phyloP scores from a whole-genome alignment of 2,329 filamentous ascomycete genomes.

The Teratosphaeria epicoccoides region DNA sequence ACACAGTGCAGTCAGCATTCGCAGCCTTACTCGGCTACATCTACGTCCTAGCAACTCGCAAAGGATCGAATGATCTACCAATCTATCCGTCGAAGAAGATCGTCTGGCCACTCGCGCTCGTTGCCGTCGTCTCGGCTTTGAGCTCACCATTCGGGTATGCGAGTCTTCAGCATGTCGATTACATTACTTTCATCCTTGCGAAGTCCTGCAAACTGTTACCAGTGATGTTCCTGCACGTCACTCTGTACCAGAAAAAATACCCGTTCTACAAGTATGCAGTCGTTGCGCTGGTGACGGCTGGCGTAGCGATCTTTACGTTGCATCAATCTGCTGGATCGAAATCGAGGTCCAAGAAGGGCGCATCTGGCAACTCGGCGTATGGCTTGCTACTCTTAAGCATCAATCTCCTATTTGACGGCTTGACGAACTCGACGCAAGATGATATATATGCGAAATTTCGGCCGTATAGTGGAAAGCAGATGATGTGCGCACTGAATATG shows the following conservation, averaged over 20 bases:
- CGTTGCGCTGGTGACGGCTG: constrained; percentile 78
- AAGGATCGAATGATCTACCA: constrained; percentile 37
- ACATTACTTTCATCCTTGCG: constrained; percentile 92
- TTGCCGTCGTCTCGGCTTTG: constrained; percentile 77
- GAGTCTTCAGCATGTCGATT: constrained; percentile 85
- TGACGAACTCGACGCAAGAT: constrained; percentile 95
- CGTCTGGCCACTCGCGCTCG: constrained; percentile 66
- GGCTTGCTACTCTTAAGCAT: constrained; percentile 74
- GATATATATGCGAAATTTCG: constrained; percentile 72
- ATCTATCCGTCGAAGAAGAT: constrained; percentile 71
- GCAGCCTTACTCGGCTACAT: constrained; percentile 70
- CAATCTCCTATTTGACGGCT: constrained; percentile 88
- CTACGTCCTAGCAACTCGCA: constrained; percentile 58
- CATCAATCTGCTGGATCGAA: constrained; percentile 43
- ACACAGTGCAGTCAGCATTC: constrained; percentile 88
- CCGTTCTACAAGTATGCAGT: constrained; percentile 95
- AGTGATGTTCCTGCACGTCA: constrained; percentile 93
- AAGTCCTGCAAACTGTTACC: constrained; percentile 98
- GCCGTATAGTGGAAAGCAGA: constrained; percentile 82
- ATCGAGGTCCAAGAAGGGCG: constrained; percentile 29
- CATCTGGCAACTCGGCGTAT: constrained; percentile 54
- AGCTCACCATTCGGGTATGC: constrained; percentile 96
- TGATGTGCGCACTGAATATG: constrained; percentile 98
- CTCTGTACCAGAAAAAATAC: constrained; percentile 78
- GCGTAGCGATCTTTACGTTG: constrained; percentile 90